phyloP scores from a whole-genome alignment of 1,284 basidiomycete species.

The Rhodotorula sp. region DNA sequence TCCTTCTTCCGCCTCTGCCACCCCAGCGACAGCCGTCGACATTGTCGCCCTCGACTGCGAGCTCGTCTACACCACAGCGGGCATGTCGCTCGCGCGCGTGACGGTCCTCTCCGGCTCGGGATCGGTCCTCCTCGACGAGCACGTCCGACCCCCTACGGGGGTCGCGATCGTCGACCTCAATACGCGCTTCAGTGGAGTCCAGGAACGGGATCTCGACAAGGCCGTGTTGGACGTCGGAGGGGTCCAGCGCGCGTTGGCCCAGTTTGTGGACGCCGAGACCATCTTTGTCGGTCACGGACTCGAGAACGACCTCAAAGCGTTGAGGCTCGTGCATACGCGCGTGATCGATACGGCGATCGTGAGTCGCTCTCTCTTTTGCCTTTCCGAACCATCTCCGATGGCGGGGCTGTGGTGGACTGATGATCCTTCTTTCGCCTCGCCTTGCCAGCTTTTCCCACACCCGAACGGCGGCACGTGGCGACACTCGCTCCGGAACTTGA shows the following conservation, averaged over 20 bases:
- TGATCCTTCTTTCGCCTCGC: too few relatives aligned
- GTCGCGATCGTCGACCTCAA: slow-evolving; percentile 81
- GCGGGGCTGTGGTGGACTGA: too few relatives aligned
- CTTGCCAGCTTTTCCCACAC: slow-evolving; percentile 69
- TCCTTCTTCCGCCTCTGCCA: background rate
- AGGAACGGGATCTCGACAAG: slow-evolving; percentile 58
- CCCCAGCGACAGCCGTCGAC: slow-evolving; percentile 20
- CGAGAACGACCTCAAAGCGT: slow-evolving; percentile 84
- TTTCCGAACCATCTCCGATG: too few relatives aligned
- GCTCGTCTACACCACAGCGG: slow-evolving; percentile 87
- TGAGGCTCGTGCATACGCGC: slow-evolving; percentile 75
- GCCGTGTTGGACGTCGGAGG: slow-evolving; percentile 66
- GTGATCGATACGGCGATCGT: slow-evolving; percentile 77
- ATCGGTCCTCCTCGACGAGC: slow-evolving; percentile 71
- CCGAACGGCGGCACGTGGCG: slow-evolving; percentile 72
- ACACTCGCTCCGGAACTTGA: slow-evolving; percentile 72
- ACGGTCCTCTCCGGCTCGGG: slow-evolving; percentile 79
- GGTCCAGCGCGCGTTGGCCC: slow-evolving; percentile 62
- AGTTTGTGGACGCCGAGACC: slow-evolving; percentile 71
- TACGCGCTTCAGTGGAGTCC: slow-evolving; percentile 84
- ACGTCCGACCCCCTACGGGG: slow-evolving; percentile 73
- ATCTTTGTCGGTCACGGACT: slow-evolving; percentile 56
- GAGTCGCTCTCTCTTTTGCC: slow-evolving; percentile 14
- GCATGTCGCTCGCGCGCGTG: slow-evolving; percentile 79
- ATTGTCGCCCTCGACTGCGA: slow-evolving; percentile 79